Percentiles rank a stretch among this genome's conserved stretches.
Evolutionary conservation across 495 filamentous ascomycete genomes (phyloP).

Genomic region (Pseudotulostoma volvatum): DNA sequence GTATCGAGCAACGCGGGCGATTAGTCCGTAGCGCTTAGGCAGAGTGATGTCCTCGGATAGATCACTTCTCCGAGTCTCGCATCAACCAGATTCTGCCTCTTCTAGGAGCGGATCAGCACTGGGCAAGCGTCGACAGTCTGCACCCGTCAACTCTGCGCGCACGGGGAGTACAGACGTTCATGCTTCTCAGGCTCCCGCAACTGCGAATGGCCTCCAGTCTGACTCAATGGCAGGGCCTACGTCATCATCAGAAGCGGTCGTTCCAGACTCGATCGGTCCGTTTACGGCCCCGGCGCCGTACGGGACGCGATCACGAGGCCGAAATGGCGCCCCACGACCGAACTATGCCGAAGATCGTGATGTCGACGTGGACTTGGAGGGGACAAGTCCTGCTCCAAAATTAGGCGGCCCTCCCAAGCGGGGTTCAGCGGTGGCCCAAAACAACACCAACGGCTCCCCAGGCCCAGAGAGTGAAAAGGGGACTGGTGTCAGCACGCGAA

Average conservation of each 20-base stretch:
- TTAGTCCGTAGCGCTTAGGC: background rate
- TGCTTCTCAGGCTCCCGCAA: constrained; percentile 10
- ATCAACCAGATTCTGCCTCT: constrained; percentile 9
- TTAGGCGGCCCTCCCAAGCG: constrained; percentile 8
- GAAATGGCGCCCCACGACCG: constrained; percentile 59
- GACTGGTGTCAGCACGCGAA: constrained; percentile 24
- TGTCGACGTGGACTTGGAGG: constrained; percentile 66
- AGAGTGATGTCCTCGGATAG: background rate
- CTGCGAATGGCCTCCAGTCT: constrained; percentile 23
- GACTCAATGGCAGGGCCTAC: constrained; percentile 37
- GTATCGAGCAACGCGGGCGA: background rate
- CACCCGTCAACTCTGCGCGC: constrained; percentile 12
- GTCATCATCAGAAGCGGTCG: constrained; percentile 26
- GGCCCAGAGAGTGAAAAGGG: constrained; percentile 27
- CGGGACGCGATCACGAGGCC: constrained; percentile 88
- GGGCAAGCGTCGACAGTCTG: constrained; percentile 13
- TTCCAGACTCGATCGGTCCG: constrained; percentile 22
- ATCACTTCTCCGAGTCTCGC: background rate
- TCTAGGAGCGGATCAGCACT: constrained; percentile 4
- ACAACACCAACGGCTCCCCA: constrained; percentile 20
- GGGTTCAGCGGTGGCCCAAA: constrained; percentile 10
- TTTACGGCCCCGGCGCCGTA: constrained; percentile 52
- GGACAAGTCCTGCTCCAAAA: constrained; percentile 18
- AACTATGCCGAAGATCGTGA: constrained; percentile 98
- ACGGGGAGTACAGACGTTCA: constrained; percentile 12